Conservation (phyloP, 345 rosid genomes). For the Euclidium syriacum region DNA sequence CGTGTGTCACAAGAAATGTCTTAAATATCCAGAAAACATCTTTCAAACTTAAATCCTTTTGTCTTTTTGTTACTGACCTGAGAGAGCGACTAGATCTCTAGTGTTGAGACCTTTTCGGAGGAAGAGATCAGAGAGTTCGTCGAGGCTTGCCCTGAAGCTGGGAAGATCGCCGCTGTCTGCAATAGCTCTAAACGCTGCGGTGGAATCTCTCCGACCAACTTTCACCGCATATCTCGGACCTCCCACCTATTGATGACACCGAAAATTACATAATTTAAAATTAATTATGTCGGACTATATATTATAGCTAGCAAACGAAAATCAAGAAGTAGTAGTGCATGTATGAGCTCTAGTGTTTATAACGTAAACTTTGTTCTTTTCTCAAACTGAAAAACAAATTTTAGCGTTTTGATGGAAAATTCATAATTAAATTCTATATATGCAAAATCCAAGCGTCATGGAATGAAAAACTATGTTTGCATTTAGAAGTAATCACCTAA, state of each 20-base stretch:
- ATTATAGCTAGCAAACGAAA: too few species aligned
- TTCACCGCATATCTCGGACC: conserved; percentile 42
- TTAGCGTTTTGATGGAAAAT: background rate
- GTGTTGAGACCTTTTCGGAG: conserved; percentile 42
- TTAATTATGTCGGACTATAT: background rate
- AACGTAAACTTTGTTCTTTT: too few species aligned
- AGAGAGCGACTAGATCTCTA: conserved; percentile 57
- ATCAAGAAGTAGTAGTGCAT: background rate
- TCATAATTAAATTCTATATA: background rate
- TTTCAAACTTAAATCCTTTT: background rate
- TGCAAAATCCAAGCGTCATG: background rate
- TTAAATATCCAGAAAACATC: background rate
- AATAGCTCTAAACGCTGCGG: conserved; percentile 34
- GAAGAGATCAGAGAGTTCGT: conserved; percentile 36
- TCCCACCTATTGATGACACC: conserved; percentile 31
- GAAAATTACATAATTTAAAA: background rate
- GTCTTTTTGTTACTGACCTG: conserved; percentile 26
- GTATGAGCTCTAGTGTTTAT: too few species aligned
- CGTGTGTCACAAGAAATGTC: conserved; percentile 12
- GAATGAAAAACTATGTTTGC: too few species aligned
- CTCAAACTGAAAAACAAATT: background rate
- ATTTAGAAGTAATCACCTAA: too few species aligned
- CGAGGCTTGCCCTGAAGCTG: conserved; percentile 30
- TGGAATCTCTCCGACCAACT: conserved; percentile 51
- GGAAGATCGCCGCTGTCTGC: conserved; percentile 44